These are phyloP conservation scores for Nemania sp. DNA, from an alignment of 2,329 filamentous ascomycete genomes.

Conservation along the genomic window DNA sequence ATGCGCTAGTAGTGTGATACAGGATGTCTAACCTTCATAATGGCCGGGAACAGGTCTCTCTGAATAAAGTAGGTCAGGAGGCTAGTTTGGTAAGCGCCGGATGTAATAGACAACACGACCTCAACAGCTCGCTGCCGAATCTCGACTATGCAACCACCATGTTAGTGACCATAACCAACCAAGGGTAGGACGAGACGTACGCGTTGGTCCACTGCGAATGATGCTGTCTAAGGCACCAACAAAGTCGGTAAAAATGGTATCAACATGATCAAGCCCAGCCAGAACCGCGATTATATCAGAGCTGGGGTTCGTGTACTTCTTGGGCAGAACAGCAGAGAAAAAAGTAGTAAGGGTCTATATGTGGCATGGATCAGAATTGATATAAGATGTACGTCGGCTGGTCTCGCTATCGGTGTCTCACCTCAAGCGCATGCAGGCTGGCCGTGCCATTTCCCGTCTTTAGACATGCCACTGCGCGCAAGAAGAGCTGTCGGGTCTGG, in stretches of 20 bases:
- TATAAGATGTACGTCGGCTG: not conserved
- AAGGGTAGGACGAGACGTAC: conserved; percentile 61
- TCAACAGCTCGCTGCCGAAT: conserved; percentile 83
- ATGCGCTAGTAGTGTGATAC: not conserved
- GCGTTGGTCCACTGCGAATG: conserved; percentile 78
- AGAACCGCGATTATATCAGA: conserved; percentile 93
- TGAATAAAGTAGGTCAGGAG: conserved; percentile 96
- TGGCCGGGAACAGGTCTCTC: conserved; percentile 89
- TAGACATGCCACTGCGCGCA: conserved; percentile 76
- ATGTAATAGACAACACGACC: conserved; percentile 84
- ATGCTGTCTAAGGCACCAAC: conserved; percentile 84
- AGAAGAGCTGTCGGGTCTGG: conserved; percentile 83
- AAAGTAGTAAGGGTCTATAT: conserved; percentile 92
- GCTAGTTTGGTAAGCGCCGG: conserved; percentile 95
- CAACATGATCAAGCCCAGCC: conserved; percentile 88
- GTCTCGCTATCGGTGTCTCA: conserved; percentile 58
- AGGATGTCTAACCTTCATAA: conserved; percentile 82
- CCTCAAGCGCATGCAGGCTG: conserved; percentile 86
- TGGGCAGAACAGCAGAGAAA: conserved; percentile 82
- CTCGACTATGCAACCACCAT: conserved; percentile 64
- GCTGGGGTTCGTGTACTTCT: conserved; percentile 94
- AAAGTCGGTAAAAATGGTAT: conserved; percentile 88
- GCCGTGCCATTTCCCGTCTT: conserved; percentile 70
- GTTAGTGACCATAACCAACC: conserved; percentile 15
- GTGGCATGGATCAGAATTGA: conserved; percentile 55